A percentile compares a stretch with the other conserved stretches of the same genome.
Evolutionary conservation across 148 eudicot species (phyloP).

Genomic region (Chenopodium album): DNA sequence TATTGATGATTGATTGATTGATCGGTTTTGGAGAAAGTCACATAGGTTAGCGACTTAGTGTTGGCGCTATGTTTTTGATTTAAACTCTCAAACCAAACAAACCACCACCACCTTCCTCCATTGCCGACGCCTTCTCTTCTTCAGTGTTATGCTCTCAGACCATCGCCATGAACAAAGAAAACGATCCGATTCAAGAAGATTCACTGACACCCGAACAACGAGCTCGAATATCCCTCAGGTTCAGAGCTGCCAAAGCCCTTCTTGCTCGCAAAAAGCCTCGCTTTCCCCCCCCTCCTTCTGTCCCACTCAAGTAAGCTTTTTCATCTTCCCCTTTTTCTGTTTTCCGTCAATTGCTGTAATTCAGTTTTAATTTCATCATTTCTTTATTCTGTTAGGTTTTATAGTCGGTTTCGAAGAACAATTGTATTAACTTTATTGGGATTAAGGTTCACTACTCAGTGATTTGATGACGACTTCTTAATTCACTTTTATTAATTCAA

Average conservation of each 20-base stretch:
- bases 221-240: slow-evolving; percentile 68
- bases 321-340: neutral
- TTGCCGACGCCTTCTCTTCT: neutral
- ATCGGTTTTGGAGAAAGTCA: too few relatives aligned
- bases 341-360: neutral
- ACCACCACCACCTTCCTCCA: neutral
- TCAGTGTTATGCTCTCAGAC: neutral
- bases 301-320: slow-evolving; percentile 10
- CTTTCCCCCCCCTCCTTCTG: slow-evolving; percentile 28
- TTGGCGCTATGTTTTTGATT: neutral
- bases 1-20: too few relatives aligned
- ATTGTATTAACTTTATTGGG: neutral
- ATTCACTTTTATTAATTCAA: too few relatives aligned
- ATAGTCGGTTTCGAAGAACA: neutral
- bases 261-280: slow-evolving; percentile 68
- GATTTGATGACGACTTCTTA: neutral
- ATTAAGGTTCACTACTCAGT: neutral
- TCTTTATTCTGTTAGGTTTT: neutral
- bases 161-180: slow-evolving; percentile 35
- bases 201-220: slow-evolving; percentile 63
- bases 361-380: neutral
- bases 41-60: too few relatives aligned
- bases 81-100: neutral
- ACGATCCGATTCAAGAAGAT: slow-evolving; percentile 18
- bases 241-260: slow-evolving; percentile 78